These are phyloP conservation scores for Cornus controversa DNA, from an alignment of 148 eudicot genomes.

Conservation along the genomic window DNA sequence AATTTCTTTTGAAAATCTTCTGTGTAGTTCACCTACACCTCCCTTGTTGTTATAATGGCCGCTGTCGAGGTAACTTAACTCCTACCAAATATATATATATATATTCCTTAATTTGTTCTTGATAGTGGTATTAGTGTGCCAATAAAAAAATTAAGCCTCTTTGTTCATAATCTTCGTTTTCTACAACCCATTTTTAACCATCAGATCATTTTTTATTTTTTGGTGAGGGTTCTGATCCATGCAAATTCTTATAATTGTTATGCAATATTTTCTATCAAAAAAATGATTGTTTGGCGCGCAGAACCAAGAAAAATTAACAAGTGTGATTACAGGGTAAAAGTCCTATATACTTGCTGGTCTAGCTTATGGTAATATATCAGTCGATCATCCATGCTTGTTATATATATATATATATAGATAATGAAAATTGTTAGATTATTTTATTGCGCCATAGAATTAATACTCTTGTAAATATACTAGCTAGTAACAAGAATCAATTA, in stretches of 20 bases:
- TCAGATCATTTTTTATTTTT: background rate
- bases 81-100: background rate
- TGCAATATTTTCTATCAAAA: too few species aligned
- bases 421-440: too few species aligned
- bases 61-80: slow-evolving; percentile 22
- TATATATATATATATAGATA: too few species aligned
- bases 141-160: background rate
- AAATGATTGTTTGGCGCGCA: too few species aligned
- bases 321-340: too few species aligned
- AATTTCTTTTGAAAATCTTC: background rate
- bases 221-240: background rate
- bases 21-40: too few species aligned
- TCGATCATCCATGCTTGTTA: background rate
- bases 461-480: too few species aligned
- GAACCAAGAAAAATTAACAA: too few species aligned
- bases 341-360: too few species aligned
- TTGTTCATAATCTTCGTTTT: background rate
- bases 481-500: too few species aligned
- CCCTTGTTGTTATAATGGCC: slow-evolving; percentile 25
- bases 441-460: too few species aligned
- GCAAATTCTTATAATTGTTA: background rate
- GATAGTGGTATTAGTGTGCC: background rate
- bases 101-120: too few species aligned
- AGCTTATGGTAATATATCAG: background rate
- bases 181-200: background rate